Base-by-base conservation (phyloP, 805 yeast genomes). In the Metschnikowia kofuensis region DNA sequence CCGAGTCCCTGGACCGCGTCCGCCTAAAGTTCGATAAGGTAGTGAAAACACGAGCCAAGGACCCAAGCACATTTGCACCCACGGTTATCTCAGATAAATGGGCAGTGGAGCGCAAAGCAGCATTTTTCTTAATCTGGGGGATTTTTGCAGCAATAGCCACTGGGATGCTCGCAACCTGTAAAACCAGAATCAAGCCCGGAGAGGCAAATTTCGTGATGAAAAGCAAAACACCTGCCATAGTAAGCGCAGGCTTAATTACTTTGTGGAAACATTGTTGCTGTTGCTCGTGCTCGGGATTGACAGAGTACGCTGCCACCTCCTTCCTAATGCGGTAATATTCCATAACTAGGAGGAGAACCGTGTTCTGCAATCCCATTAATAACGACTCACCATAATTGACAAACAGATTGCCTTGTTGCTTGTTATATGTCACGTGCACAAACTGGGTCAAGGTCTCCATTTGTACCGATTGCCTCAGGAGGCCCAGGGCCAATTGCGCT, bases 331-430 rank as follows among this genome's bases (percentile, higher is more conserved):
- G 57, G 55, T 68, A 73, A 52, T 65, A 72, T 53, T 68, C 60
- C 41, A 71, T 61, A 26, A 73, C 55, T 13, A 70, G 55, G 36
- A 73, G 62, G 35, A 73, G 64, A n/a, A 57, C 65, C 5, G 64
- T 57, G 50, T 73, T 71, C 53, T 73, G 78, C 14, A 70, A 37
- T 1, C 75, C 76, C 38, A 72, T 51, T 30, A 72, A 60, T 16
- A 70, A 52, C 29, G 69, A 60, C 56, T 73, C 78, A 7, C 78
- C 78, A 51, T 72, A 73, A 42, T 66, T 66, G 38, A 70, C 55
- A 47, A 73, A 73, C 40, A 66, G 56, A 49, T 65, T 68, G 21
- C 62, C 51, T 44, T 63, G 62, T 31, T 70, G 74, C 32, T 55
- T 45, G 51, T 73, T 72, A 60, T 69, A 73, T 26, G 69, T 60